Base-by-base conservation (phyloP, 352 stramenopile species). In the Globisporangium megalacanthum region DNA sequence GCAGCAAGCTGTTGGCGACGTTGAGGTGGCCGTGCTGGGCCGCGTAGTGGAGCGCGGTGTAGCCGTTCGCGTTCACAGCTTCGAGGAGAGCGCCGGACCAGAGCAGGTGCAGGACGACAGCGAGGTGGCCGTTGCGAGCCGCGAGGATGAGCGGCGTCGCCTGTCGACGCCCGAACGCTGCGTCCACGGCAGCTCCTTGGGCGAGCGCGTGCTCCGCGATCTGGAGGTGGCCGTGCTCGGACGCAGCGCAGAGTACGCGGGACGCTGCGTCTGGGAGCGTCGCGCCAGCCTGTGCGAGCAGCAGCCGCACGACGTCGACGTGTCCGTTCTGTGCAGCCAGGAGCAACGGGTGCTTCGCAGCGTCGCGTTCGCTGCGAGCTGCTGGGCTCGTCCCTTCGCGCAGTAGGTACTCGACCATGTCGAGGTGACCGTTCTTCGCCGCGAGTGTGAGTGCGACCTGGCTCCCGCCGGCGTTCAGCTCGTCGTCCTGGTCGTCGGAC, bases 1-100 rank as follows among this genome's bases (percentile, higher is more conserved):
- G 59, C 58, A 83, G 51, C 51, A 85, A 58, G 37, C 69, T 81
- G 57, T 82, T 82, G 31, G 79, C 75, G 48, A 85, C 69, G 49
- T 70, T 29, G 25, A 29, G 25, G 25, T 29, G 25, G 25, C 25
- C 25, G 25, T 29, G 25, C 25, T 29, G 25, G 25, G 25, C 25
- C 25, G 25, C 25, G 25, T 29, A 29, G 25, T 83, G 46, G 49
- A 85, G 58, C 10, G 72, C 72, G 3, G 71, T 80, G 59, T 83
- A 83, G 29, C 73, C 73, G 19, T 64, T 75, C 10, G 69, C 59
- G 19, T 70, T 73, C n/a, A 61, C 58, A 22, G 69, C 66, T 13
- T 80, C 71, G n/a, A 79, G 51, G 25, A 75, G 70, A 13, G 73
- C 69, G 35, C 71, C 73, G 13, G 61, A 61, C 73, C 73, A 83